These are phyloP conservation scores for Sordariomycetes sp. DNA, from an alignment of 2,329 filamentous ascomycete genomes.

Conservation along the genomic window DNA sequence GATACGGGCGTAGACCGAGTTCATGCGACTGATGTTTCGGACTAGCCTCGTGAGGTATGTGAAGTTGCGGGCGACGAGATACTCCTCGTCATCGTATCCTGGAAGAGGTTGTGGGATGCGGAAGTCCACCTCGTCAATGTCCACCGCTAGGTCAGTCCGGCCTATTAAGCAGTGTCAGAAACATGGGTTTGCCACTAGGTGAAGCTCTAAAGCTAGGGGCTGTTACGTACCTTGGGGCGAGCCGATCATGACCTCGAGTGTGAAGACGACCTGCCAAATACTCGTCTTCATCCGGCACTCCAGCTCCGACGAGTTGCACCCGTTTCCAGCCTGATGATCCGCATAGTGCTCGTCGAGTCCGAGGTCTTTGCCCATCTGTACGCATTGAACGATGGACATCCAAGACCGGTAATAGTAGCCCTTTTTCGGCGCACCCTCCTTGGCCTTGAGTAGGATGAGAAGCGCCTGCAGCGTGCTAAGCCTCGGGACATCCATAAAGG, in stretches of 20 bases:
- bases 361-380: constrained; percentile 86
- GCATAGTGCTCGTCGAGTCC: constrained; percentile 79
- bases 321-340: constrained; percentile 57
- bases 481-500: constrained; percentile 84
- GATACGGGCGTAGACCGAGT: constrained; percentile 58
- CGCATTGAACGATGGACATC: constrained; percentile 87
- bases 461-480: constrained; percentile 86
- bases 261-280: constrained; percentile 80
- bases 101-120: constrained; percentile 47
- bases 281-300: constrained; percentile 79
- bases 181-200: not conserved
- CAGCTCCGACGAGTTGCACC: constrained; percentile 53
- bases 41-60: constrained; percentile 68
- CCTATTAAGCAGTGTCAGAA: constrained; percentile 29
- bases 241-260: constrained; percentile 85
- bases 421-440: constrained; percentile 81
- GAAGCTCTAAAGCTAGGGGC: not conserved
- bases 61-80: constrained; percentile 70
- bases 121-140: constrained; percentile 64
- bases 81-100: constrained; percentile 62
- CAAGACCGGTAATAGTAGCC: constrained; percentile 96
- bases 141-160: constrained; percentile 65
- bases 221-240: constrained; percentile 65
- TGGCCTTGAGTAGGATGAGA: constrained; percentile 76
- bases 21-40: constrained; percentile 66